Evolutionary conservation across 306 rosid species (phyloP), one percentile per base, ranked within the genome.

Genomic region (Malus sieversii): DNA sequence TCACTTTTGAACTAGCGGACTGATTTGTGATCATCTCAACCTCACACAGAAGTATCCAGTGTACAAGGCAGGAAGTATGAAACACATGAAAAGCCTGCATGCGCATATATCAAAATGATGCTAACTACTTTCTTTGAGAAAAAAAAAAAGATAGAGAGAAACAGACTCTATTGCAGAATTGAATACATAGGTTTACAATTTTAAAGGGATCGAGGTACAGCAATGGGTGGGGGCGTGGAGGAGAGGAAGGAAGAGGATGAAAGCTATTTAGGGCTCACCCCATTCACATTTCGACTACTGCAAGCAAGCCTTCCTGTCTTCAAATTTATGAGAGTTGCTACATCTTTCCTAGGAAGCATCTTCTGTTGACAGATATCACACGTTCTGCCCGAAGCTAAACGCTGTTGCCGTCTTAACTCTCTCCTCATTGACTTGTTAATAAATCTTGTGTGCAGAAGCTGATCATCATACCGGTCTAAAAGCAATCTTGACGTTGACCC

Each of bases 281-380:
- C 97, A 48, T 83, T 81, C 73, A 76, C 82, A 60, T 90, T 91
- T 79, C 98, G 91, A 84, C 97, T 88, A 74, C 91, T 84, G 89
- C 98, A 94, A 35, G 85, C 93, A 71, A 94, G 81, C 84, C 81
- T 88, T 84, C 90, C 86, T 68, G 96, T 88, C 89, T 88, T 87
- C 83, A 88, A 46, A 82, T 94, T 91, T 75, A 90, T 20, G 63
- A 94, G 90, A 13, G 97, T 81, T 16, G 97, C 93, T 46, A 94
- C 98, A 87, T 94, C 97, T 84, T 88, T 94, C 72, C 97, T 90
- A 63, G 97, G 91, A 82, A 91, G 91, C 95, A 94, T 91, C 86
- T 88, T 94, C 73, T 86, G 97, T 73, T 90, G 91, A 89, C 98
- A 94, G 81, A 94, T 86, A 77, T 86, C 88, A 74, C 98, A 94